Percentiles rank a stretch among this genome's conserved stretches.
phyloP scores from a whole-genome alignment of 345 rosid species.

The Citrus reticulata region DNA sequence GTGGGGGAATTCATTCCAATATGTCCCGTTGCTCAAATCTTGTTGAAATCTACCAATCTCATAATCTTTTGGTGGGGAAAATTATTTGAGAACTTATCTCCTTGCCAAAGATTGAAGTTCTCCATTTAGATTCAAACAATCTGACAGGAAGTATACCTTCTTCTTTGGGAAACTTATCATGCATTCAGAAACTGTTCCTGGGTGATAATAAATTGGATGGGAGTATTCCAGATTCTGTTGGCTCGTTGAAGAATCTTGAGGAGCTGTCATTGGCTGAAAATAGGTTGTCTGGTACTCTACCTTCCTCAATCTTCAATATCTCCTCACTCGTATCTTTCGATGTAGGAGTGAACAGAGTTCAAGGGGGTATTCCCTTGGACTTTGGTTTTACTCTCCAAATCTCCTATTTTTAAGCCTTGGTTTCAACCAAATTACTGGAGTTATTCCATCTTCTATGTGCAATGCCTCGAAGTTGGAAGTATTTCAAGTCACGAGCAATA shows the following conservation, averaged over 20 bases:
- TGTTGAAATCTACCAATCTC: not conserved
- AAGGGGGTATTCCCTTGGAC: not conserved
- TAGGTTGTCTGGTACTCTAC: not conserved
- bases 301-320: too few relatives aligned
- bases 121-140: too few relatives aligned
- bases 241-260: not conserved
- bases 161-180: not conserved
- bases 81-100: too few relatives aligned
- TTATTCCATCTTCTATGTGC: not conserved
- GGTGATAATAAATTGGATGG: constrained; percentile 8
- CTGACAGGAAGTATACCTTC: too few relatives aligned
- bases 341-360: not conserved
- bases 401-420: not conserved
- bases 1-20: constrained; percentile 9
- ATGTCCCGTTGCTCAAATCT: constrained; percentile 13
- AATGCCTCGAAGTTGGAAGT: not conserved
- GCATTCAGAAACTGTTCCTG: not conserved
- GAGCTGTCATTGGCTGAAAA: not conserved
- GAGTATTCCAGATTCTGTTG: not conserved
- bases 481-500: not conserved
- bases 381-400: not conserved
- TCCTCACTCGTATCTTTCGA: not conserved
- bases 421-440: not conserved
- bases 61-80: not conserved
- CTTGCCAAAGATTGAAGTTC: too few relatives aligned